Evolutionary conservation across 495 filamentous ascomycete genomes (phyloP).

Genomic region (Bathelium albidoporum): DNA sequence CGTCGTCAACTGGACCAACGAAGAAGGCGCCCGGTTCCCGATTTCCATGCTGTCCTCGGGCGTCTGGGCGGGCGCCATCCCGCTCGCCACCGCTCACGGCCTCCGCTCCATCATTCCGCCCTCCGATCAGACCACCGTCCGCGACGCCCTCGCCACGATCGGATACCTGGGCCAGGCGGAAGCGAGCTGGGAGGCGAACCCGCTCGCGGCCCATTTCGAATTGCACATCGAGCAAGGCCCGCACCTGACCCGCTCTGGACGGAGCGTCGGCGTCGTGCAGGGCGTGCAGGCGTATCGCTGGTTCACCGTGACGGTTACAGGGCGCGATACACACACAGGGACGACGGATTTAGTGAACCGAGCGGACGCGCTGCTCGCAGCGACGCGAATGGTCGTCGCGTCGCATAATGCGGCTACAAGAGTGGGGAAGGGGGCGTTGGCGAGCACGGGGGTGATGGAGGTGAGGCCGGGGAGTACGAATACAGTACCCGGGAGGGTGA

Average conservation of each 20-base stretch:
- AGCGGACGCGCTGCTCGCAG: constrained; percentile 56
- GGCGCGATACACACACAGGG: constrained; percentile 63
- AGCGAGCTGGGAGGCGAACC: constrained; percentile 49
- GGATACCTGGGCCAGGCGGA: constrained; percentile 54
- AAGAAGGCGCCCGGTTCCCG: constrained; percentile 74
- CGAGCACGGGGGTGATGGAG: constrained; percentile 61
- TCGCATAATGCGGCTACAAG: constrained; percentile 51
- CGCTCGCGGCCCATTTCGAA: constrained; percentile 75
- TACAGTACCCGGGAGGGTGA: constrained; percentile 60
- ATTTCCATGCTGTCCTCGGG: constrained; percentile 67
- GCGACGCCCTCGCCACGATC: constrained; percentile 57
- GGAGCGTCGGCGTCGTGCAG: constrained; percentile 60
- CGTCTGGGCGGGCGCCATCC: constrained; percentile 62
- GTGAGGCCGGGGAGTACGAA: constrained; percentile 60
- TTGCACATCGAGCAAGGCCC: constrained; percentile 78
- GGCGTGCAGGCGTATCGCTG: constrained; percentile 64
- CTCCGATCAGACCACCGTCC: constrained; percentile 48
- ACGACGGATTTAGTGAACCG: constrained; percentile 55
- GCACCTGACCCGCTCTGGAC: constrained; percentile 48
- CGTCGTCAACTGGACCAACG: constrained; percentile 77
- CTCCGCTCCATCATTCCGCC: constrained; percentile 43
- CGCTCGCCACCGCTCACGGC: constrained; percentile 51
- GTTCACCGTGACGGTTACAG: constrained; percentile 56
- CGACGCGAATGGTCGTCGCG: constrained; percentile 57
- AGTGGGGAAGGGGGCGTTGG: constrained; percentile 41